A percentile compares a stretch with the other conserved stretches of the same genome.
Evolutionary conservation across 2,329 filamentous ascomycete genomes (phyloP).

Genomic region (Penicillium palitans): DNA sequence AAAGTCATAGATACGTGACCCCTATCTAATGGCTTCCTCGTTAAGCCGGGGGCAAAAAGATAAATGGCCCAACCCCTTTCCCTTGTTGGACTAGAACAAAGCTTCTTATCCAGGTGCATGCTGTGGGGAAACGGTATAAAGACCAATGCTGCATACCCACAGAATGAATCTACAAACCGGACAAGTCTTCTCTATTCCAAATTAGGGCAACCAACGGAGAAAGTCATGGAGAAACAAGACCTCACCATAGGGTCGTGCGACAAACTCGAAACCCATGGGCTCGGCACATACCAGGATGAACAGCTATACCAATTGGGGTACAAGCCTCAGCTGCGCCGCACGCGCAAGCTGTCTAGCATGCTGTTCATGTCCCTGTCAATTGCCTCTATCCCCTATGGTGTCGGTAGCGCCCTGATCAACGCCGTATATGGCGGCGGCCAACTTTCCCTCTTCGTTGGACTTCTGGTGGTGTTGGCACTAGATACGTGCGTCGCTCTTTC

Average conservation of each 20-base stretch:
- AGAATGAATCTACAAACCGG: neutral
- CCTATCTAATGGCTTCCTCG: neutral
- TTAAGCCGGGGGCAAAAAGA: neutral
- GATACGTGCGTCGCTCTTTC: slow-evolving; percentile 56
- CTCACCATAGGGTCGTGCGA: neutral
- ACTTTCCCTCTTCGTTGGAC: slow-evolving; percentile 58
- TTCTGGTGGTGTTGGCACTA: slow-evolving; percentile 55
- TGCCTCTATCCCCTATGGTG: slow-evolving; percentile 53
- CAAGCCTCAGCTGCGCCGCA: slow-evolving; percentile 8
- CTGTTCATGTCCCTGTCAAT: slow-evolving; percentile 16
- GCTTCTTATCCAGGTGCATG: neutral
- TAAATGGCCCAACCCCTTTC: neutral
- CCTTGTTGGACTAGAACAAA: neutral
- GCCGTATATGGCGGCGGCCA: slow-evolving; percentile 52
- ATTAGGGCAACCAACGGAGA: slow-evolving; percentile 1
- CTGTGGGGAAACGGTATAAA: slow-evolving; percentile 5
- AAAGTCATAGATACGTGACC: neutral
- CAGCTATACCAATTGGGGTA: slow-evolving; percentile 11
- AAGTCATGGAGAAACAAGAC: neutral
- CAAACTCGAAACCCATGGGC: slow-evolving; percentile 2
- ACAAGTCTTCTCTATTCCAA: neutral
- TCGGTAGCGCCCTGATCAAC: slow-evolving; percentile 41
- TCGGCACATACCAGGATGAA: slow-evolving; percentile 9
- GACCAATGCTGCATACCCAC: slow-evolving; percentile 1
- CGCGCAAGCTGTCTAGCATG: slow-evolving; percentile 13